Base-by-base conservation (phyloP, 345 rosid genomes). In the Lagerstroemia speciosa region DNA sequence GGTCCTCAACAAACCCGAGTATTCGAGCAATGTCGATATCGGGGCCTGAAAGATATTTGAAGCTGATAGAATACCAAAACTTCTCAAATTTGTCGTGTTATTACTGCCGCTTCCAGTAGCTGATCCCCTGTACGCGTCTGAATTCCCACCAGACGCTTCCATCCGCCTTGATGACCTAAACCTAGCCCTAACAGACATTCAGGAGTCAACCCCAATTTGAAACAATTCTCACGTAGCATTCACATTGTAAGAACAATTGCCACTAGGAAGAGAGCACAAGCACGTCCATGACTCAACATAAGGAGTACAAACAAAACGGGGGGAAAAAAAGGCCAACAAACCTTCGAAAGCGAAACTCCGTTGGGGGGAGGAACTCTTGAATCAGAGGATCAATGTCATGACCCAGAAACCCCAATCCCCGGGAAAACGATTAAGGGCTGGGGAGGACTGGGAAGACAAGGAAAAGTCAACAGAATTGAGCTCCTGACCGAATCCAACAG, bases 31-130 rank as follows among this genome's bases (percentile, higher is more conserved):
- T 31, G 97, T 82, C 4, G 98, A 85, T 22, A 95, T 78, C 2
- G 99, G 98, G 3, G 99, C 95, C 76, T 84, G 99, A 74, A 95
- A 80, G 52, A 95, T 83, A 75, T 84, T 88, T 0, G 99, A 87
- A 67, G 94, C 91, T 36, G 98, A 88, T 46, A 88, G 75, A 73
- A 85, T 62, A 38, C 89, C 87, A 62, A 76, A 82, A 77, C 99
- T 79, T 67, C 97, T 81, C 12, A 84, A 78, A 75, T 77, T 80
- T 7, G 72, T 40, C 65, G 66, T 70, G 30, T 75, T 70, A n/a
- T 75, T 82, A 8, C 62, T 33, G 20, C 60, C 27, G 15, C 45
- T 67, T 78, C 12, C 72, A 60, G 70, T 53, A 52, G 96, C 82
- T 62, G 92, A 80, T 17, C 80, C 86, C 75, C 99, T 84, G 71